Evolutionary conservation across 352 stramenopile species (phyloP).

Genomic region (Pythium plurisporium): DNA sequence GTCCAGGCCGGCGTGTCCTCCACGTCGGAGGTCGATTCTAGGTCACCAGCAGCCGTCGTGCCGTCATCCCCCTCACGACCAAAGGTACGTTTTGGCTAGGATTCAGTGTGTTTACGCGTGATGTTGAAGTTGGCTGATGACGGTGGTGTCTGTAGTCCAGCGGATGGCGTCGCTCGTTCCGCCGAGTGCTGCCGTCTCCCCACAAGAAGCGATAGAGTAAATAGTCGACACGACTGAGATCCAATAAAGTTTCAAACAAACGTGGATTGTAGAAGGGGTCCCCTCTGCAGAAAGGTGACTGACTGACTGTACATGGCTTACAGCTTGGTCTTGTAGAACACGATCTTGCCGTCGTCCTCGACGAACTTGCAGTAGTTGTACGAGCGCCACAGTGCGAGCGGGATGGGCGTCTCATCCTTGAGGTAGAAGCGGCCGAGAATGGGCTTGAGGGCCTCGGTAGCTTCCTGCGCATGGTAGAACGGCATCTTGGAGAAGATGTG

Average conservation of each 20-base stretch:
- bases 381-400: constrained; percentile 89
- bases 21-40: neutral
- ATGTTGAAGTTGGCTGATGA: neutral
- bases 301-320: constrained; percentile 6
- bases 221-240: neutral
- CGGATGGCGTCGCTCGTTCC: neutral
- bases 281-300: neutral
- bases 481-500: constrained; percentile 99
- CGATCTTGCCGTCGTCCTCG: constrained; percentile 87
- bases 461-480: constrained; percentile 97
- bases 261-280: neutral
- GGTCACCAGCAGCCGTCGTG: neutral
- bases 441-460: constrained; percentile 91
- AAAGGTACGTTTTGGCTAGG: neutral
- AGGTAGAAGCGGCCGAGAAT: constrained; percentile 95
- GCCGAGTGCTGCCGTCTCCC: neutral
- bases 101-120: too few relatives aligned
- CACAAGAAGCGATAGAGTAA: neutral
- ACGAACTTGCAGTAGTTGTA: constrained; percentile 94
- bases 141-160: neutral
- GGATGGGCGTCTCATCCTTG: constrained; percentile 90
- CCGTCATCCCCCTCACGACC: neutral
- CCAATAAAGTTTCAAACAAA: neutral
- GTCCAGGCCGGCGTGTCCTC: neutral
- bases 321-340: constrained; percentile 87